A percentile compares a stretch with the other conserved stretches of the same genome.
Evolutionary conservation across 108 stramenopile genomes (phyloP).

Genomic region (Stephanodiscus triporus): DNA sequence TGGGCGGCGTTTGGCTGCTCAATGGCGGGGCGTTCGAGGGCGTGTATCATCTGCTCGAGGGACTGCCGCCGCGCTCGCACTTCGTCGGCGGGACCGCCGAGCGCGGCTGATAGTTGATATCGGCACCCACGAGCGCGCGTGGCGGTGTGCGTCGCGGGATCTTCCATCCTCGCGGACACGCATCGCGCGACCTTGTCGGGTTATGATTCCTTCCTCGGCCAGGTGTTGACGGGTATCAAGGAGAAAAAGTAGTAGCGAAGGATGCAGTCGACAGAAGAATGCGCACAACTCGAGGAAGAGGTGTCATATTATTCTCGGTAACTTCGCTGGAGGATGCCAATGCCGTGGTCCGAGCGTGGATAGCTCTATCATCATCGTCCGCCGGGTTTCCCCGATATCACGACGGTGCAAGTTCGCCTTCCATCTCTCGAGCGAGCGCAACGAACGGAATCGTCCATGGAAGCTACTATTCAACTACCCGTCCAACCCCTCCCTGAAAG

Average conservation of each 20-base stretch:
- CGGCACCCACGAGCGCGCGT: constrained; percentile 42
- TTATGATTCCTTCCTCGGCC: constrained; percentile 33
- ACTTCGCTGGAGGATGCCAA: constrained; percentile 36
- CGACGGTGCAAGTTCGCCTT: constrained; percentile 27
- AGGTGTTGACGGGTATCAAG: constrained; percentile 23
- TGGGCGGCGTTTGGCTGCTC: constrained; percentile 34
- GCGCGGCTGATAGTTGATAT: constrained; percentile 34
- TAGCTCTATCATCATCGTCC: constrained; percentile 9
- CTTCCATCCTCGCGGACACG: constrained; percentile 31
- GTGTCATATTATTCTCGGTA: not conserved
- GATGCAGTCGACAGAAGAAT: constrained; percentile 5
- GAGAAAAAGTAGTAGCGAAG: not conserved
- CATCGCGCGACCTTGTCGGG: constrained; percentile 28
- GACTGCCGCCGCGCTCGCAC: not conserved
- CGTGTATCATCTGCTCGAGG: constrained; percentile 31
- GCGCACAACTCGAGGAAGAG: not conserved
- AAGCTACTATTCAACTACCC: constrained; percentile 9
- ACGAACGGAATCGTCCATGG: not conserved
- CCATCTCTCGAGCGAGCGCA: constrained; percentile 8
- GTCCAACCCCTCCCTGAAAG: constrained; percentile 29
- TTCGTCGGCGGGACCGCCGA: constrained; percentile 10
- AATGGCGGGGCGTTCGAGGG: constrained; percentile 32
- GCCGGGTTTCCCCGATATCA: not conserved
- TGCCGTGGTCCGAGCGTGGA: constrained; percentile 34
- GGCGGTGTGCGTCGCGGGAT: constrained; percentile 17